These are phyloP conservation scores for Breynia disticha DNA, from an alignment of 441 rosid species.

Conservation along the genomic window DNA sequence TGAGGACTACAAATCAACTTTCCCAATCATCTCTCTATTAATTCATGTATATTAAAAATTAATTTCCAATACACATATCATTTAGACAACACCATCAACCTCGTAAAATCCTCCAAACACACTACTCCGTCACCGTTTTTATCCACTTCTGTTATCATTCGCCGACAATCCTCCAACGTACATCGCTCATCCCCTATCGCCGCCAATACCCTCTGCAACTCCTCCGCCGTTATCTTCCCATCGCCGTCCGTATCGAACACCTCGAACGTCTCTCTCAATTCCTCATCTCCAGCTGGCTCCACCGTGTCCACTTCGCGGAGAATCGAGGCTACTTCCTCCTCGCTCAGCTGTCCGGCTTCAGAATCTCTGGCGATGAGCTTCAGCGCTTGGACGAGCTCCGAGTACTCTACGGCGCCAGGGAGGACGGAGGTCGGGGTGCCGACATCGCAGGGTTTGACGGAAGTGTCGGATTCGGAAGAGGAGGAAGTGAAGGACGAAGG, in stretches of 20 bases:
- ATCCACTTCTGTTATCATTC: conserved; percentile 78
- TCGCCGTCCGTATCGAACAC: conserved; percentile 71
- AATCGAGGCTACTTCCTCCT: conserved; percentile 48
- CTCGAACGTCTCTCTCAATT: conserved; percentile 60
- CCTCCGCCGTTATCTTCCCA: conserved; percentile 80
- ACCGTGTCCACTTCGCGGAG: conserved; percentile 29
- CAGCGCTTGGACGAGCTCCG: conserved; percentile 44
- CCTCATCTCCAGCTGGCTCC: conserved; percentile 41
- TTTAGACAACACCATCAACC: conserved; percentile 60
- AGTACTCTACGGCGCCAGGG: conserved; percentile 23
- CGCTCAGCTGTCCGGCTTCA: conserved; percentile 41
- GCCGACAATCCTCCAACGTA: conserved; percentile 81
- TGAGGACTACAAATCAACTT: too few relatives aligned
- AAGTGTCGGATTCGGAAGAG: conserved; percentile 32
- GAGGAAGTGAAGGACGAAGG: conserved; percentile 53
- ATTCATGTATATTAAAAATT: too few relatives aligned
- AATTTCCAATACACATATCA: conserved; percentile 20
- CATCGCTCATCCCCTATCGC: conserved; percentile 56
- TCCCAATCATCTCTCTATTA: too few relatives aligned
- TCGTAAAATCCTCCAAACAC: conserved; percentile 69
- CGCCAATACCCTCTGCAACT: conserved; percentile 35
- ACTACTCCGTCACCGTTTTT: conserved; percentile 73
- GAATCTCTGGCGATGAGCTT: conserved; percentile 49
- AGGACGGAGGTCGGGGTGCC: conserved; percentile 68
- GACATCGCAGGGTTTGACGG: conserved; percentile 12